Percentiles rank a stretch among this genome's conserved stretches.
Conservation (phyloP, 2,329 filamentous ascomycete genomes). For the Pyrenophora seminiperda region DNA sequence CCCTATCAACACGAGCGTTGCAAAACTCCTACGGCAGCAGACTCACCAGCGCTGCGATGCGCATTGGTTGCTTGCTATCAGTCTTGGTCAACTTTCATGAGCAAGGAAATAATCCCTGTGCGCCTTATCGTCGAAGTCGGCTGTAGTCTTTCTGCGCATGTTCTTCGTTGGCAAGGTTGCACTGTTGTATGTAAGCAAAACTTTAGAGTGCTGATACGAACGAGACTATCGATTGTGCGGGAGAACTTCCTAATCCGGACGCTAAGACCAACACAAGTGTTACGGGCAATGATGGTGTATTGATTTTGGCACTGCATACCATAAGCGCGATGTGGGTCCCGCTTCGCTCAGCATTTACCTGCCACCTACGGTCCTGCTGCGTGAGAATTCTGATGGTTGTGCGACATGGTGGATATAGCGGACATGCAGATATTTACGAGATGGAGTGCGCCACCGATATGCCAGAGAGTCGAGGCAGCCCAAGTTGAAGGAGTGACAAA, state of each 20-base stretch:
- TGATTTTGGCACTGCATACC: constrained; percentile 7
- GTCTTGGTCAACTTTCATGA: too few species aligned
- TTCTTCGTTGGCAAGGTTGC: neutral
- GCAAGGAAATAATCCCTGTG: too few species aligned
- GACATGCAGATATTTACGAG: neutral
- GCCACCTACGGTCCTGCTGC: neutral
- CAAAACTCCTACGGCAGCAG: too few species aligned
- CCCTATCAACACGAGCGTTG: too few species aligned
- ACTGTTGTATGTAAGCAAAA: neutral
- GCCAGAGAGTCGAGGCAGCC: neutral
- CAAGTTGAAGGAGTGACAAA: constrained; percentile 14
- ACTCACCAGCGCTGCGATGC: too few species aligned
- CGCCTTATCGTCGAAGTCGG: too few species aligned
- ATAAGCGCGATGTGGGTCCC: neutral
- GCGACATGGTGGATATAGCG: too few species aligned
- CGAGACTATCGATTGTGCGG: constrained; percentile 13
- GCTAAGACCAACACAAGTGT: constrained; percentile 1
- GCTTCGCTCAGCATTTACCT: neutral
- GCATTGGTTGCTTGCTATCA: too few species aligned
- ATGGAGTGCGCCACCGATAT: neutral
- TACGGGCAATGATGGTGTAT: constrained; percentile 2
- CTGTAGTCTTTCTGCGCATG: neutral
- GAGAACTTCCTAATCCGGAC: constrained; percentile 2
- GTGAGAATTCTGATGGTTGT: neutral
- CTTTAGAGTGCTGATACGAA: constrained; percentile 7